Conservation (phyloP, 371 early-diverging fungal genomes). For the Blastocladiella emersonii region DNA sequence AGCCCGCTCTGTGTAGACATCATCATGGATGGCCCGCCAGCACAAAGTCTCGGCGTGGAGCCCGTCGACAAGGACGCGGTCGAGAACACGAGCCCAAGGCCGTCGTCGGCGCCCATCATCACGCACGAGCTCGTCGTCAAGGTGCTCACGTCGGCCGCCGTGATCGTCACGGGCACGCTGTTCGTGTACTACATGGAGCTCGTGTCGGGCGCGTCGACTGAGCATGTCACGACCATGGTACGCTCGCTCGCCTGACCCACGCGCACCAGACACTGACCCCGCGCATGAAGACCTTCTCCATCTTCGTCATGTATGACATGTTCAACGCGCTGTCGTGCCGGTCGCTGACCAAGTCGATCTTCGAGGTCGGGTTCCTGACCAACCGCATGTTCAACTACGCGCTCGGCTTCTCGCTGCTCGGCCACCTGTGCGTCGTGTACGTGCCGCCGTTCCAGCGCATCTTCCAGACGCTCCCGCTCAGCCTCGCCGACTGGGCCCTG, state of each 20-base stretch:
- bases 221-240: conserved; percentile 85
- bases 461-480: conserved; percentile 79
- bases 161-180: conserved; percentile 81
- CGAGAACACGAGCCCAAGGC: conserved; percentile 68
- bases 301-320: conserved; percentile 91
- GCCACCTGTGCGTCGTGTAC: conserved; percentile 78
- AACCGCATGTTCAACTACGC: conserved; percentile 81
- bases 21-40: conserved; percentile 86
- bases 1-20: conserved; percentile 38
- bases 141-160: conserved; percentile 59
- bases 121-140: conserved; percentile 54
- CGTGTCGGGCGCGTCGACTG: conserved; percentile 55
- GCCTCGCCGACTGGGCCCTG: conserved; percentile 48
- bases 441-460: conserved; percentile 77
- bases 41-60: conserved; percentile 80
- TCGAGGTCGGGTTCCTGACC: conserved; percentile 59
- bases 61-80: conserved; percentile 59
- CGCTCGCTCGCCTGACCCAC: conserved; percentile 6
- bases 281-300: conserved; percentile 70
- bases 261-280: neutral
- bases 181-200: conserved; percentile 62
- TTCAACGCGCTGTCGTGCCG: conserved; percentile 87
- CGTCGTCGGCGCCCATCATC: conserved; percentile 56
- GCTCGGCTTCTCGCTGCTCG: conserved; percentile 60
- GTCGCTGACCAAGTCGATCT: conserved; percentile 67